Conservation (phyloP, 2,329 filamentous ascomycete genomes). For the Exophiala lecanii-corni region DNA sequence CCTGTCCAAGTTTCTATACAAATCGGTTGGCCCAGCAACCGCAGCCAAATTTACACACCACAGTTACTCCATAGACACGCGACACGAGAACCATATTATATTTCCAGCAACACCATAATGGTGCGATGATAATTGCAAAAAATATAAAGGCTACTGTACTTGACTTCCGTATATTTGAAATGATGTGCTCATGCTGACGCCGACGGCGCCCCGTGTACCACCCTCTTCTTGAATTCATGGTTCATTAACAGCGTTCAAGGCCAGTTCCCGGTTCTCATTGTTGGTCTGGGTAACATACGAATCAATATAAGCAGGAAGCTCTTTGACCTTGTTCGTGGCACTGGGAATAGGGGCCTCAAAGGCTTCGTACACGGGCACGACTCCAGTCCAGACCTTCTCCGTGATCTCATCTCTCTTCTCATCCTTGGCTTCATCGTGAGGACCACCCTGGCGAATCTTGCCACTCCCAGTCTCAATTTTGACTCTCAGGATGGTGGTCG, state of each 20-base stretch:
- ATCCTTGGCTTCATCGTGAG: slow-evolving; percentile 58
- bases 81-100: too few species aligned
- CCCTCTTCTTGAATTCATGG: slow-evolving; percentile 5
- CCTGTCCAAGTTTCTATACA: background rate
- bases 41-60: too few species aligned
- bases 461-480: slow-evolving; percentile 66
- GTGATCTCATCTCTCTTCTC: slow-evolving; percentile 45
- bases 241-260: slow-evolving; percentile 21
- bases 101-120: too few species aligned
- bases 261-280: slow-evolving; percentile 20
- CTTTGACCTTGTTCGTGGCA: slow-evolving; percentile 53
- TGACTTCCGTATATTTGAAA: too few species aligned
- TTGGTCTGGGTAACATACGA: slow-evolving; percentile 50
- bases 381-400: slow-evolving; percentile 54
- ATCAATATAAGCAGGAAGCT: slow-evolving; percentile 59
- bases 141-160: too few species aligned
- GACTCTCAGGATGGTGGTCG: slow-evolving; percentile 68
- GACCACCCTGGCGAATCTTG: slow-evolving; percentile 65
- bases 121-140: too few species aligned
- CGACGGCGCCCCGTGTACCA: too few species aligned
- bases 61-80: too few species aligned
- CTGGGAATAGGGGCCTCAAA: slow-evolving; percentile 61
- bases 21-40: background rate
- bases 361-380: slow-evolving; percentile 60
- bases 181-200: too few species aligned